A percentile compares a stretch with the other conserved stretches of the same genome.
These are phyloP conservation scores for Sphaerosporella brunnea DNA, from an alignment of 495 filamentous ascomycete species.

Conservation along the genomic window DNA sequence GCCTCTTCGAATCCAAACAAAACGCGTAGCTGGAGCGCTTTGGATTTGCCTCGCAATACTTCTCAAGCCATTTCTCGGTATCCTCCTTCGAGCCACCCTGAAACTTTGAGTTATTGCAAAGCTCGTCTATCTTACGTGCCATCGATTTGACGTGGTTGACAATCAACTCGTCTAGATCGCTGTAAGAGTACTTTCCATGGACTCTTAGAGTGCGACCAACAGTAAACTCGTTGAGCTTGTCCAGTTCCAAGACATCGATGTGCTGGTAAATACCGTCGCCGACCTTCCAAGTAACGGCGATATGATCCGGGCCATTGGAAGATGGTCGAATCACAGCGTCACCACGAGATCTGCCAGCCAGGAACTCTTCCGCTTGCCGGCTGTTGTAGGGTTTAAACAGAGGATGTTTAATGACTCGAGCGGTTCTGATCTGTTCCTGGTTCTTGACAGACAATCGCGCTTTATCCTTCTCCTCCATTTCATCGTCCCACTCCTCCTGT, in stretches of 20 bases:
- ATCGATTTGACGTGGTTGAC: constrained; percentile 93
- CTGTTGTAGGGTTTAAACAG: constrained; percentile 86
- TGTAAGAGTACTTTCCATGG: constrained; percentile 72
- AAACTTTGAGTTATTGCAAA: constrained; percentile 78
- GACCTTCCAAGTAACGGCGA: constrained; percentile 98
- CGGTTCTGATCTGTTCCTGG: constrained; percentile 39
- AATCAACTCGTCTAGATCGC: constrained; percentile 91
- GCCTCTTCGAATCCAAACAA: constrained; percentile 77
- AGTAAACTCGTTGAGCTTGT: constrained; percentile 91
- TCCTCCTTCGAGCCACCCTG: constrained; percentile 60
- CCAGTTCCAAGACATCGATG: constrained; percentile 87
- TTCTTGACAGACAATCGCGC: constrained; percentile 35
- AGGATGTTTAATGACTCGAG: constrained; percentile 92
- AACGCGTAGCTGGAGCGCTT: constrained; percentile 85
- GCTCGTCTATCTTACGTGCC: constrained; percentile 93
- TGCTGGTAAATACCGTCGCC: constrained; percentile 86
- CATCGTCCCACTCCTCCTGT: constrained; percentile 69
- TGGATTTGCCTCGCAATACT: constrained; percentile 90
- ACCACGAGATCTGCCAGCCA: constrained; percentile 64
- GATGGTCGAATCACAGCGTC: constrained; percentile 91
- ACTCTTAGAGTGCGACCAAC: constrained; percentile 71
- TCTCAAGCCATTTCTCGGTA: constrained; percentile 86
- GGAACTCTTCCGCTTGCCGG: constrained; percentile 80
- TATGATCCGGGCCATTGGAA: constrained; percentile 81
- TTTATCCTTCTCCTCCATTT: constrained; percentile 67